Base-by-base conservation (phyloP, 73 alveolate species). In the Tetrahymena elliotti region DNA sequence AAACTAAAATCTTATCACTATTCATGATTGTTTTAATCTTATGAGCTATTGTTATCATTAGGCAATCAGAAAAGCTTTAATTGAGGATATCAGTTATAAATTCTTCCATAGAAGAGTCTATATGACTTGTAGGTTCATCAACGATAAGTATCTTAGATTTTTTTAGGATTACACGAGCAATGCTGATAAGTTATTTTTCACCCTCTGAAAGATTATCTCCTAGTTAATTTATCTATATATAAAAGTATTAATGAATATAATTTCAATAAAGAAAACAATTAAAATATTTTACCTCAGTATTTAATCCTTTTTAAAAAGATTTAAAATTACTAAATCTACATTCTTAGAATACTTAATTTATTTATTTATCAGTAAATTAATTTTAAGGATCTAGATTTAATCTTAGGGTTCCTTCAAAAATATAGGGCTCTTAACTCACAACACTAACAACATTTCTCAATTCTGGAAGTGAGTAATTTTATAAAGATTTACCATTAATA, bases 381-480 rank as follows among this genome's bases (percentile, higher is more conserved):
- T 52, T 34, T n/a, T 82, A 98, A 35, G 99, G 99, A 84, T 98
- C 99, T 36, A 98, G 94, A 94, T 98, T 98, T 36, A 96, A 97
- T 94, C 97, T 96, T 68, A 98, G 95, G 52, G 98, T 95, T 34
- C 99, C 99, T 93, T 94, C 96, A 83, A 98, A 96, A 39, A 98
- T 96, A 68, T 96, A 95, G 15, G 99, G 99, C 41, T 94, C 97
- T 96, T 98, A 98, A 3, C 99, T 99, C 83, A 98, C 98, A 39
- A 96, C 88, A 6, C 98, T 84, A 39, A 98, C 96, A 52, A 93
- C 96, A 41, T 95, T 83, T 96, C 99, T 96, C n/a, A 97, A 94
- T 10, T 93, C 95, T 41, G 96, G 96, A 18, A 98, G 95, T 0
- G 98, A 98, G 22, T 97, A 95, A 93, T 96, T 37, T 52, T 97